Conservation (phyloP, 2,329 filamentous ascomycete species). For the Colletotrichum neosansevieriae region DNA sequence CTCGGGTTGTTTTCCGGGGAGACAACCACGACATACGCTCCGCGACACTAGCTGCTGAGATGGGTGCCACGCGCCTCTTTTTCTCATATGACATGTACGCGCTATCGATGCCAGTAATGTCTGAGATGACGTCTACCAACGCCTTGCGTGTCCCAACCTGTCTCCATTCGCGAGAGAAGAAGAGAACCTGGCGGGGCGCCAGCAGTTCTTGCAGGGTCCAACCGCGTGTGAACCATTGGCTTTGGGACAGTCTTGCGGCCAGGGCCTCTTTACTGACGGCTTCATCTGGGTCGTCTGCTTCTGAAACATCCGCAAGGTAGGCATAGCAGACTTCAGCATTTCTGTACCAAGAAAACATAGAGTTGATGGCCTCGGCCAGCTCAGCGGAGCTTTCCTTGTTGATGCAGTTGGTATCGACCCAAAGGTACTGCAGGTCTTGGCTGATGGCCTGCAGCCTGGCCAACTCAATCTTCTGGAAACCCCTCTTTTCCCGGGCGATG, state of each 20-base stretch:
- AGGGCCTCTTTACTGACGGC: background rate
- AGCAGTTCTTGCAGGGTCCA: slow-evolving; percentile 43
- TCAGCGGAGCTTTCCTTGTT: slow-evolving; percentile 37
- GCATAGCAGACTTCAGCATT: slow-evolving; percentile 36
- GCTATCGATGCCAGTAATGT: slow-evolving; percentile 21
- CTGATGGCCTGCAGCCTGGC: slow-evolving; percentile 24
- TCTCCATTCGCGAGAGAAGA: slow-evolving; percentile 38
- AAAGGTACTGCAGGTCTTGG: slow-evolving; percentile 31
- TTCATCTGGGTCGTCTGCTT: background rate
- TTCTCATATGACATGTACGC: slow-evolving; percentile 20
- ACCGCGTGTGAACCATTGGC: slow-evolving; percentile 42
- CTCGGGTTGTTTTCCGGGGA: slow-evolving; percentile 42
- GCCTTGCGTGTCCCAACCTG: slow-evolving; percentile 23
- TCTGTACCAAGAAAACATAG: slow-evolving; percentile 41
- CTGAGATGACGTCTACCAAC: slow-evolving; percentile 10
- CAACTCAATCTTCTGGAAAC: slow-evolving; percentile 30
- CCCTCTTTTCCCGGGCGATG: slow-evolving; percentile 22
- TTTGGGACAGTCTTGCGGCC: background rate
- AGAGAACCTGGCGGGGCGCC: slow-evolving; percentile 34
- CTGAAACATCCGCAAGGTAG: slow-evolving; percentile 30
- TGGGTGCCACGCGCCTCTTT: background rate
- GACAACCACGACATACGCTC: slow-evolving; percentile 48
- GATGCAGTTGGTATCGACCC: slow-evolving; percentile 43
- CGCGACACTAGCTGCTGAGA: slow-evolving; percentile 42
- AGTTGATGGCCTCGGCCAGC: slow-evolving; percentile 37